phyloP scores from a whole-genome alignment of 305 asterid species.

The Coffea humblotiana region DNA sequence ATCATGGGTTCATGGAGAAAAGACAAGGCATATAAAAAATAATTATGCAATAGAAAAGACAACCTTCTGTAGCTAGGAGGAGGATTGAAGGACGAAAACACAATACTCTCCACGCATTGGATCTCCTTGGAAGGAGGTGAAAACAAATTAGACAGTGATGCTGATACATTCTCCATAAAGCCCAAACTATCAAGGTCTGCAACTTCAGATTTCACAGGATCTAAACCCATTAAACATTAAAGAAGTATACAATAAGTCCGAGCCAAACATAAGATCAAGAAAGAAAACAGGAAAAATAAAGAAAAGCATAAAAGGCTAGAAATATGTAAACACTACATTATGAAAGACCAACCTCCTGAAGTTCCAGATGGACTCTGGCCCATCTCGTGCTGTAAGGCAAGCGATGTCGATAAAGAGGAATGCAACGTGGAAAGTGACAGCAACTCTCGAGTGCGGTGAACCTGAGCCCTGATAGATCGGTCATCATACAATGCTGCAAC shows the following conservation, averaged over 20 bases:
- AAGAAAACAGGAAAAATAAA: slow-evolving; percentile 1
- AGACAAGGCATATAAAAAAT: background rate
- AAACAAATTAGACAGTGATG: slow-evolving; percentile 59
- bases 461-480: slow-evolving; percentile 83
- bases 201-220: slow-evolving; percentile 57
- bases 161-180: slow-evolving; percentile 60
- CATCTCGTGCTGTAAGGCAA: slow-evolving; percentile 70
- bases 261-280: slow-evolving; percentile 10
- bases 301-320: slow-evolving; percentile 4
- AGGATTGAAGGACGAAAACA: slow-evolving; percentile 84
- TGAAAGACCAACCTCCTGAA: slow-evolving; percentile 48
- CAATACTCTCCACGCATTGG: slow-evolving; percentile 65
- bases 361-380: slow-evolving; percentile 45
- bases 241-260: slow-evolving; percentile 8
- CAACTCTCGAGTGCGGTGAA: slow-evolving; percentile 78
- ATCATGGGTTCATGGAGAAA: background rate
- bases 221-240: slow-evolving; percentile 35
- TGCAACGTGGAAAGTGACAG: slow-evolving; percentile 68
- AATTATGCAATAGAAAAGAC: background rate
- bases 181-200: slow-evolving; percentile 70
- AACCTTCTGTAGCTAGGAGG: slow-evolving; percentile 92
- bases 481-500: slow-evolving; percentile 86
- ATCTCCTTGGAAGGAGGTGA: slow-evolving; percentile 66
- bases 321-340: slow-evolving; percentile 10
- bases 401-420: slow-evolving; percentile 73